phyloP scores from a whole-genome alignment of 1,284 basidiomycete genomes.

The Melanopsichium pennsylvanicum region DNA sequence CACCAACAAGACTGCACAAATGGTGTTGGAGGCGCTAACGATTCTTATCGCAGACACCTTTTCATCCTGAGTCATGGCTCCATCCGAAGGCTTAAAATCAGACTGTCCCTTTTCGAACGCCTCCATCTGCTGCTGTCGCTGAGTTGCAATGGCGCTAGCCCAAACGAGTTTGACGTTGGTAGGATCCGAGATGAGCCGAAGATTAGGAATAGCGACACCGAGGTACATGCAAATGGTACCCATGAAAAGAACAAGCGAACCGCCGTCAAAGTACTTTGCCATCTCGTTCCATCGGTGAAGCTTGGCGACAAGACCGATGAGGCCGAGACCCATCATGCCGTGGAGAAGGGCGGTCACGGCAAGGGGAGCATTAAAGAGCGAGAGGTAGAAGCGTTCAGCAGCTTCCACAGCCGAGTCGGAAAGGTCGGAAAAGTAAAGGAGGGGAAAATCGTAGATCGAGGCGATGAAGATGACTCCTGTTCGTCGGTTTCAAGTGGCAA shows the following conservation, averaged over 20 bases:
- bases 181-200: constrained; percentile 57
- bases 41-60: constrained; percentile 51
- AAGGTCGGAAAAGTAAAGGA: constrained; percentile 51
- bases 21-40: constrained; percentile 59
- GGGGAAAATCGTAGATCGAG: constrained; percentile 60
- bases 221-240: constrained; percentile 62
- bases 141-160: constrained; percentile 49
- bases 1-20: constrained; percentile 49
- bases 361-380: constrained; percentile 51
- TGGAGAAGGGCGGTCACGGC: constrained; percentile 60
- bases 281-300: constrained; percentile 63
- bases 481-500: background rate
- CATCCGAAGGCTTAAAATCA: constrained; percentile 27
- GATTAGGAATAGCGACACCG: constrained; percentile 56
- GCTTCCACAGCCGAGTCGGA: constrained; percentile 28
- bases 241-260: constrained; percentile 58
- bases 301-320: constrained; percentile 61
- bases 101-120: constrained; percentile 32
- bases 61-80: constrained; percentile 51
- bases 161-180: constrained; percentile 47
- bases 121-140: constrained; percentile 39
- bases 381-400: constrained; percentile 61
- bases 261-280: constrained; percentile 64
- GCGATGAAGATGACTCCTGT: constrained; percentile 61
- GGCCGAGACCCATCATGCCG: constrained; percentile 59